Base-by-base conservation (phyloP, 148 eudicot genomes). In the Amaranthus palmeri region DNA sequence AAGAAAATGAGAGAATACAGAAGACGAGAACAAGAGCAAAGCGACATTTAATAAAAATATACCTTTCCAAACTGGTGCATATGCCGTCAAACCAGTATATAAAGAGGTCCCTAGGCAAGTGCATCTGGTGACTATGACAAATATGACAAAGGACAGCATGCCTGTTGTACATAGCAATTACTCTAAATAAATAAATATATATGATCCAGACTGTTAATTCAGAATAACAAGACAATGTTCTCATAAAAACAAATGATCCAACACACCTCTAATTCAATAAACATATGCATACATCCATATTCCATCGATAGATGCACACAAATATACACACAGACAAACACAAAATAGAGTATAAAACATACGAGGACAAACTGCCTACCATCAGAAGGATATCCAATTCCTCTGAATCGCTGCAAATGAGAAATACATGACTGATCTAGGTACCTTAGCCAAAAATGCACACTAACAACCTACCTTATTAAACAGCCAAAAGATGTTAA, bases 61-160 rank as follows among this genome's bases (percentile, higher is more conserved):
- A 95, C 98, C 93, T 88, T 71, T 89, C 99, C 73, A 95, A 82
- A 80, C 76, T 80, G 77, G 84, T 81, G 83, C 83, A 84, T 61
- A 95, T 85, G 79, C 89, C 89, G 79, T 83, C 89, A 87, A 91
- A 89, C 92, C 99, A 95, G 80, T 81, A 84, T 76, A 79, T 66
- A 41, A 88, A 78, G 62, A 88, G 85, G 80, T 85, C 91, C 79
- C 78, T 83, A 60, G 81, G 76, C 73, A 95, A 72, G 54, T 90
- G 90, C 59, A 58, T 69, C 72, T 71, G 71, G 80, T 88, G 90
- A 70, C 83, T 82, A 61, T 59, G 80, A 54, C 79, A 77, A 18
- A 95, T 84, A 72, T 58, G 82, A 71, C 87, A 95, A 74, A 95
- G 83, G 68, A 86, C 87, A 65, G 97, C 97, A 82, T 85, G 87